Evolutionary conservation across 352 stramenopile species (phyloP).

Genomic region (Phytophthora agathidicida): DNA sequence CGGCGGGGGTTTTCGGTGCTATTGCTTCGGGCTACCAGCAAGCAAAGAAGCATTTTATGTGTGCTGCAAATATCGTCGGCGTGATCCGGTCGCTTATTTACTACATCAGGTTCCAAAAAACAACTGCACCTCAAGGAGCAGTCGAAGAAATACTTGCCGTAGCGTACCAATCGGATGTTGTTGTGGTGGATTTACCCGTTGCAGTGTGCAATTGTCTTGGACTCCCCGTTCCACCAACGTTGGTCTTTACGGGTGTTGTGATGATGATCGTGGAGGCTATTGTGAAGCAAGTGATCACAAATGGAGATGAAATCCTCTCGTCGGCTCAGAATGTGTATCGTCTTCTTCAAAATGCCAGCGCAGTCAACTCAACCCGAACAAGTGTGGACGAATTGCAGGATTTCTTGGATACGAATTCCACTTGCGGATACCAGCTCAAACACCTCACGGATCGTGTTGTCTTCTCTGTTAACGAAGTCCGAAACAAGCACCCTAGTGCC

Average conservation of each 20-base stretch:
- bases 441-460: slow-evolving; percentile 28
- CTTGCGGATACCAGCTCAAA: slow-evolving; percentile 30
- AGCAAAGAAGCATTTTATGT: slow-evolving; percentile 5
- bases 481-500: slow-evolving; percentile 6
- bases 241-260: slow-evolving; percentile 7
- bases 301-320: slow-evolving; percentile 27
- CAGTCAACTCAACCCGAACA: slow-evolving; percentile 11
- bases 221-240: slow-evolving; percentile 28
- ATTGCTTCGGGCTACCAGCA: slow-evolving; percentile 21
- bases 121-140: slow-evolving; percentile 16
- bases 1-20: slow-evolving; percentile 36
- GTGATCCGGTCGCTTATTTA: slow-evolving; percentile 22
- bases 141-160: slow-evolving; percentile 16
- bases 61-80: slow-evolving; percentile 22
- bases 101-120: slow-evolving; percentile 35
- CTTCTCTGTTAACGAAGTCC: slow-evolving; percentile 17
- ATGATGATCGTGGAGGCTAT: slow-evolving; percentile 26
- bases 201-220: slow-evolving; percentile 55
- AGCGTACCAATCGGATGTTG: slow-evolving; percentile 46
- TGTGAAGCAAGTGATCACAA: slow-evolving; percentile 23
- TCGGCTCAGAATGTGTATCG: slow-evolving; percentile 22
- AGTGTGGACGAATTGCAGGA: slow-evolving; percentile 26
- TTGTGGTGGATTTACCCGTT: slow-evolving; percentile 49
- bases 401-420: slow-evolving; percentile 29
- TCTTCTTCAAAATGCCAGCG: slow-evolving; percentile 15